phyloP scores from a whole-genome alignment of 2,329 filamentous ascomycete species.

The Esteya vermicola region DNA sequence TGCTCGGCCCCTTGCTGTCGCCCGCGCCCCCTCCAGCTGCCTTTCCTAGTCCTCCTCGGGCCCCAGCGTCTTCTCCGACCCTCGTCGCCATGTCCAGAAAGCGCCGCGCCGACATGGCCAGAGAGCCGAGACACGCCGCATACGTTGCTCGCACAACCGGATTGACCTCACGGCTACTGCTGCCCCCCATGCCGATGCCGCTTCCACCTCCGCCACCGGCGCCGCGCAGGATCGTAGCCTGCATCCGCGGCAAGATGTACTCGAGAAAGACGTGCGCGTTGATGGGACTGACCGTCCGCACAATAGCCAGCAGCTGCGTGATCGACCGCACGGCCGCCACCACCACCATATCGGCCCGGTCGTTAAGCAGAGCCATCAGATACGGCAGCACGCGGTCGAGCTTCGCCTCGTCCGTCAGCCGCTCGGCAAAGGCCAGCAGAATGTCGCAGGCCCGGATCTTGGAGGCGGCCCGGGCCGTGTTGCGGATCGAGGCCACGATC shows the following conservation, averaged over 20 bases:
- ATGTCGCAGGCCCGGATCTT: slow-evolving; percentile 83
- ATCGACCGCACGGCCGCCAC: slow-evolving; percentile 75
- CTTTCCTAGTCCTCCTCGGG: slow-evolving; percentile 2
- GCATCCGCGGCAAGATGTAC: slow-evolving; percentile 52
- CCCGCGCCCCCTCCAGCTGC: slow-evolving; percentile 24
- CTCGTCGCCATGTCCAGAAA: slow-evolving; percentile 57
- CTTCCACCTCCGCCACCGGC: slow-evolving; percentile 18
- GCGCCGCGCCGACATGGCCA: slow-evolving; percentile 70
- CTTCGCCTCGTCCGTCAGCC: slow-evolving; percentile 88
- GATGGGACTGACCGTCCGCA: slow-evolving; percentile 71
- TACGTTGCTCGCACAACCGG: slow-evolving; percentile 77
- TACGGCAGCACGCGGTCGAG: slow-evolving; percentile 88
- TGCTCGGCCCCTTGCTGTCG: background rate
- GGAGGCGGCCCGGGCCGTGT: slow-evolving; percentile 77
- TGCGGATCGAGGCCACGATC: slow-evolving; percentile 76
- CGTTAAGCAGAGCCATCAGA: slow-evolving; percentile 66
- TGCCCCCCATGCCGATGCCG: background rate
- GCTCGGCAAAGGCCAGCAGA: slow-evolving; percentile 79
- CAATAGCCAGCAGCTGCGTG: slow-evolving; percentile 75
- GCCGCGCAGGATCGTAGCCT: slow-evolving; percentile 33
- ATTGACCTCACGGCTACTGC: slow-evolving; percentile 5
- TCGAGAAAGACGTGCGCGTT: slow-evolving; percentile 57
- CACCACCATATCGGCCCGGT: slow-evolving; percentile 71
- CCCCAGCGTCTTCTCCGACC: slow-evolving; percentile 6
- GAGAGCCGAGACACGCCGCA: slow-evolving; percentile 76